Base-by-base conservation (phyloP, 176 grass and related monocot genomes). In the Phoenix dactylifera region DNA sequence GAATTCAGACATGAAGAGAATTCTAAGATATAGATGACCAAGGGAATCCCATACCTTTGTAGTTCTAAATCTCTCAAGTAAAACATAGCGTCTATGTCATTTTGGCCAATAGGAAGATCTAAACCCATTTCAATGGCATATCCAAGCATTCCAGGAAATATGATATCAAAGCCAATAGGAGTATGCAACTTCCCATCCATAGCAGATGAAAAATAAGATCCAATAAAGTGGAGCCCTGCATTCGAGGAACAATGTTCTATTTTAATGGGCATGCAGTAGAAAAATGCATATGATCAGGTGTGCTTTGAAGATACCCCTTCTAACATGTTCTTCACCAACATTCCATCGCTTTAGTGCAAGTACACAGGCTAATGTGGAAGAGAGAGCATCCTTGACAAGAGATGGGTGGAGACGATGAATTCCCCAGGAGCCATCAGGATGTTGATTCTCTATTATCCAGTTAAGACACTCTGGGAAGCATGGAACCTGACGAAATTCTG, bases 291-390 rank as follows among this genome's bases (percentile, higher is more conserved):
- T 20, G 22, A n/a, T 66, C 76, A 64, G 29, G 1, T 18, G 32
- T 15, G 35, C 4, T 52, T 17, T 23, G 48, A 60, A 19, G 52
- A 57, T 83, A 95, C 86, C 90, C 72, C 67, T 89, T 48, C 24
- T 71, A 1, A 95, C 74, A 28, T 83, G 77, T 48, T 83, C 82
- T 60, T 50, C 69, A 17, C 90, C 85, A 56, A 66, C 49, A 74
- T 85, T 81, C 90, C 90, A 95, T 72, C 30, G 76, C 58, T 67
- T 75, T 18, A 95, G 71, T 22, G 90, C 90, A 70, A 95, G 58
- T 50, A 88, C 65, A 52, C 84, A 95, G 4, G 89, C 84, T 49
- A 95, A 48, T 5, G 89, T 95, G 26, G 89, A 85, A 26, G 69
- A 72, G 4, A 88, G 59, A 30, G 52, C 30, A 54, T 77, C 81